phyloP scores from a whole-genome alignment of 805 yeast species.

The Saturnispora sekii region DNA sequence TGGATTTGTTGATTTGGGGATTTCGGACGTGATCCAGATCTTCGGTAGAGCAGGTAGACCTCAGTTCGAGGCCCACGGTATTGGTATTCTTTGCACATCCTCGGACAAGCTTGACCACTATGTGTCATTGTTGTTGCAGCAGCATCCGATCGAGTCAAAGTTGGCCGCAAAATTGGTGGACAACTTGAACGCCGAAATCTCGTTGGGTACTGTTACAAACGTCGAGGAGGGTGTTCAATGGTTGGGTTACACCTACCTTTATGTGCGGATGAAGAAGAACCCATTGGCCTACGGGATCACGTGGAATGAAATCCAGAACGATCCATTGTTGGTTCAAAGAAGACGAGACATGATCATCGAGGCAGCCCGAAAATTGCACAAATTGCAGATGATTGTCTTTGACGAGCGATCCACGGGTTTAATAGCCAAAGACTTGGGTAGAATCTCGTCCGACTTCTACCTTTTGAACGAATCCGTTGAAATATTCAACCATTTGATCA shows the following conservation, averaged over 20 bases:
- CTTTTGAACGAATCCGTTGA: constrained; percentile 78
- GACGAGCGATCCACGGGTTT: constrained; percentile 79
- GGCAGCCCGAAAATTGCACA: constrained; percentile 79
- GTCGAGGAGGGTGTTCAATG: constrained; percentile 92
- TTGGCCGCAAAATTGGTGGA: constrained; percentile 73
- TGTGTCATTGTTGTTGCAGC: constrained; percentile 81
- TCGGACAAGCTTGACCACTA: constrained; percentile 78
- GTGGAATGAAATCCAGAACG: constrained; percentile 77
- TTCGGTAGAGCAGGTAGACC: constrained; percentile 99
- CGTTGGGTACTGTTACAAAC: constrained; percentile 90
- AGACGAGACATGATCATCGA: constrained; percentile 65
- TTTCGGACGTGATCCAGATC: constrained; percentile 93
- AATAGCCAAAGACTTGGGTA: constrained; percentile 79
- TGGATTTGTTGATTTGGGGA: constrained; percentile 88
- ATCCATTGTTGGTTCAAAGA: constrained; percentile 66
- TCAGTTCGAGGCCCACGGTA: constrained; percentile 85
- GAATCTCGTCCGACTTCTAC: constrained; percentile 92
- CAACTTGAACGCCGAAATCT: constrained; percentile 91
- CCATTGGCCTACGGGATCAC: constrained; percentile 89
- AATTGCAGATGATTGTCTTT: constrained; percentile 85
- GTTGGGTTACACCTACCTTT: constrained; percentile 95
- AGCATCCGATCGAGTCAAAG: constrained; percentile 90
- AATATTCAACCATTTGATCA: constrained; percentile 75
- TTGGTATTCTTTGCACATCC: constrained; percentile 83
- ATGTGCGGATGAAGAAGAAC: constrained; percentile 87